Base-by-base conservation (phyloP, 306 rosid species). In the Pterocarpus macrocarpus region DNA sequence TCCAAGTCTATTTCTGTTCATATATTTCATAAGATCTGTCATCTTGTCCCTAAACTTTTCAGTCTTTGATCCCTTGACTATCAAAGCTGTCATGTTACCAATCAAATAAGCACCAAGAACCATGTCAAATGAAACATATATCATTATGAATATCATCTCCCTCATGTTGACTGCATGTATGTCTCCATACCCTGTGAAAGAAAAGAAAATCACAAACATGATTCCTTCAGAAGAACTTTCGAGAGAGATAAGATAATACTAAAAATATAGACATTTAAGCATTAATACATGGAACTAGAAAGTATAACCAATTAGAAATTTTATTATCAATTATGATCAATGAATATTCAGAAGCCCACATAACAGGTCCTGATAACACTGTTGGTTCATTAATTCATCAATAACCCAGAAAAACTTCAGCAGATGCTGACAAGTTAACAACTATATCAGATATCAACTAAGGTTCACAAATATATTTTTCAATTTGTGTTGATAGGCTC, bases 11-110 rank as follows among this genome's bases (percentile, higher is more conserved):
- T 95, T 95, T 89, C 98, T 87, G 82, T 95, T 95, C 94, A 92
- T 93, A 83, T 91, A 95, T 83, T 84, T 95, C 77, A 93, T 76
- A 78, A 95, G 64, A 87, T 95, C 98, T 33, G 98, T 71, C 97
- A 93, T 95, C 88, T 89, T 92, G 82, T 95, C 99, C 86, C 99
- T 93, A 74, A 89, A 95, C 62, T 86, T 92, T 80, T 83, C 99
- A 38, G 99, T 95, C 87, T 95, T 93, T 71, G 99, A 95, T 84
- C 99, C 99, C 89, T 90, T 95, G n/a, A 95, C 99, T 81, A 95
- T 95, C 80, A 95, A 85, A 56, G 98, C 99, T 36, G 99, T 93
- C 99, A 95, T 95, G 90, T 95, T 95, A 89, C 99, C 99, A 12
- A 95, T 93, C 88, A 95, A 87, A 84, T 95, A 95, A 62, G 99